Evolutionary conservation across 768 basidiomycete genomes (phyloP).

Genomic region (Tylopilus rubrobrunneus): DNA sequence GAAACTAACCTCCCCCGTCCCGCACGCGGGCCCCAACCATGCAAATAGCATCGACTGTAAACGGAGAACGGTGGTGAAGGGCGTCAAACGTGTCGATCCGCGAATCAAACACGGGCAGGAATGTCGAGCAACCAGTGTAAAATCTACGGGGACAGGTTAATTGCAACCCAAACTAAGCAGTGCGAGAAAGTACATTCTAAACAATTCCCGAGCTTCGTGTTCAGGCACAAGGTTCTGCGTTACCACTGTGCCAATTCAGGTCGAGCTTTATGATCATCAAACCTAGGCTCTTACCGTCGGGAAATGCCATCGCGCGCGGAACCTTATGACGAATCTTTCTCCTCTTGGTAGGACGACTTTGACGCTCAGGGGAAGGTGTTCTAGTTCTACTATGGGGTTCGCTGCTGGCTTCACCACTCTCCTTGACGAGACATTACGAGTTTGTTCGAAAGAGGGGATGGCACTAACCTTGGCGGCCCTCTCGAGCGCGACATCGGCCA

Average conservation of each 20-base stretch:
- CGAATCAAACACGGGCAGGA: constrained; percentile 83
- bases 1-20: constrained; percentile 75
- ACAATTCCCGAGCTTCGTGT: constrained; percentile 79
- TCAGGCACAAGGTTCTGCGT: constrained; percentile 80
- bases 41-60: constrained; percentile 89
- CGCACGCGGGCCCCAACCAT: constrained; percentile 90
- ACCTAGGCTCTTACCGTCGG: constrained; percentile 55
- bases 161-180: constrained; percentile 7
- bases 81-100: constrained; percentile 81
- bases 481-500: constrained; percentile 79
- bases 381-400: constrained; percentile 74
- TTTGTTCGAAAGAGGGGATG: not conserved
- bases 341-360: constrained; percentile 64
- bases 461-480: constrained; percentile 66
- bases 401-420: constrained; percentile 68
- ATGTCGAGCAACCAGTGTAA: constrained; percentile 90
- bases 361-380: constrained; percentile 68
- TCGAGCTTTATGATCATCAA: not conserved
- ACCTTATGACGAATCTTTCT: constrained; percentile 66
- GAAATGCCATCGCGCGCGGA: constrained; percentile 59
- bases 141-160: constrained; percentile 48
- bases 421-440: constrained; percentile 38
- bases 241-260: constrained; percentile 51
- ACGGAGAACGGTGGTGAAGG: constrained; percentile 85
- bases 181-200: constrained; percentile 58